A percentile compares a stretch with the other conserved stretches of the same genome.
Evolutionary conservation across 495 filamentous ascomycete species (phyloP).

Genomic region (Penicillium chermesinum): DNA sequence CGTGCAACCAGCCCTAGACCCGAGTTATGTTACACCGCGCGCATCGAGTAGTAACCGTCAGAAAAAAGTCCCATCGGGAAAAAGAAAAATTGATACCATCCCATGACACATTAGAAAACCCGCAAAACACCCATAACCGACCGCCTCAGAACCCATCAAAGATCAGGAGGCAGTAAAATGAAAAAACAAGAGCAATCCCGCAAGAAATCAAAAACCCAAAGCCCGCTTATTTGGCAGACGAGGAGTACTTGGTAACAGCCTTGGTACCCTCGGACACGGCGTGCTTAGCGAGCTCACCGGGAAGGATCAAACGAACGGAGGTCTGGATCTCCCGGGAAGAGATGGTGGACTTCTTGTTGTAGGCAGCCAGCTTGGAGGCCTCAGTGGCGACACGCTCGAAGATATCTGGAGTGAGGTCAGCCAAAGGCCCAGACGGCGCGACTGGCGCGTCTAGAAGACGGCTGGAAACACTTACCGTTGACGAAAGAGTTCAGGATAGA

Average conservation of each 20-base stretch:
- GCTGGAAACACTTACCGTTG: constrained; percentile 75
- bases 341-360: constrained; percentile 99
- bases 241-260: constrained; percentile 99
- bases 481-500: constrained; percentile 99
- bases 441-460: constrained; percentile 2
- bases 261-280: constrained; percentile 99
- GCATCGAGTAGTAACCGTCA: constrained; percentile 63
- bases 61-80: constrained; percentile 59
- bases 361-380: constrained; percentile 96
- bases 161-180: constrained; percentile 49
- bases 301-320: constrained; percentile 94
- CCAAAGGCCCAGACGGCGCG: constrained; percentile 3
- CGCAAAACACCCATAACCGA: constrained; percentile 60
- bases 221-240: constrained; percentile 89
- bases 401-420: constrained; percentile 63
- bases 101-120: constrained; percentile 87
- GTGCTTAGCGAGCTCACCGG: constrained; percentile 98
- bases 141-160: constrained; percentile 56
- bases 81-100: constrained; percentile 65
- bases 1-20: constrained; percentile 38
- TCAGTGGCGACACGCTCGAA: constrained; percentile 99
- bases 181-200: constrained; percentile 38
- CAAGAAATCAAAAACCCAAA: constrained; percentile 38
- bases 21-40: constrained; percentile 75
- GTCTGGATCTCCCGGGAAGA: constrained; percentile 99